Base-by-base conservation (phyloP, 2,329 filamentous ascomycete species). In the Cladosporium sp. region DNA sequence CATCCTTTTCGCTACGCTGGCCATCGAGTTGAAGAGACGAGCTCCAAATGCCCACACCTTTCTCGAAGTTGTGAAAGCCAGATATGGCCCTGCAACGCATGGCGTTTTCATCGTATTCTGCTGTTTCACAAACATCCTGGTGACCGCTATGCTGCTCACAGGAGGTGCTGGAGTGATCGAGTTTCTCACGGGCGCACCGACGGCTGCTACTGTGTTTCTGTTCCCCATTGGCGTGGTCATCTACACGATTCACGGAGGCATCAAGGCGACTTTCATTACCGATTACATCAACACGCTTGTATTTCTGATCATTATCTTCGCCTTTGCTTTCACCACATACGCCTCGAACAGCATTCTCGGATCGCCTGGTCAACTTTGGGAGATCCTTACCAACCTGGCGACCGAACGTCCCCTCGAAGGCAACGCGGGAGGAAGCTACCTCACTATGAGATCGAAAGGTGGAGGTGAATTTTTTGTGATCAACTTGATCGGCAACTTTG, bases 401-500 rank as follows among this genome's bases (percentile, higher is more conserved):
- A 59, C 54, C 15, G 55, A 60, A 11, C 58, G 61, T 22, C 65
- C 65, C 5, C 61, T 70, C 0, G 47, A 47, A 0, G 67, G 68
- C 2, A 70, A 70, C 55, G 61, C 60, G 3, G 71, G 68, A 5
- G 69, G 69, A 3, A 60, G 58, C 14, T 67, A 69, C 42, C 51
- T 67, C 14, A 67, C 65, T 12, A 65, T 67, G 63, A 49, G 47
- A 11, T 62, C 61, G 3, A 59, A 57, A 37, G 61, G 55, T 19
- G 66, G 65, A 42, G 70, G 66, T 14, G 63, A 61, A 7, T 64
- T 66, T 38, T 66, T 66, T 52, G 65, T 67, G 30, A 95, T 95
- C 75, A 95, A 95, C 74, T 87, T 90, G 51, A 88, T 92, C 37
- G 90, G 90, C 42, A 92, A 92, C 74, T 94, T 93, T 60, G 88